Percentiles rank a stretch among this genome's conserved stretches.
phyloP scores from a whole-genome alignment of 1,284 basidiomycete genomes.

The Irpex sp. region DNA sequence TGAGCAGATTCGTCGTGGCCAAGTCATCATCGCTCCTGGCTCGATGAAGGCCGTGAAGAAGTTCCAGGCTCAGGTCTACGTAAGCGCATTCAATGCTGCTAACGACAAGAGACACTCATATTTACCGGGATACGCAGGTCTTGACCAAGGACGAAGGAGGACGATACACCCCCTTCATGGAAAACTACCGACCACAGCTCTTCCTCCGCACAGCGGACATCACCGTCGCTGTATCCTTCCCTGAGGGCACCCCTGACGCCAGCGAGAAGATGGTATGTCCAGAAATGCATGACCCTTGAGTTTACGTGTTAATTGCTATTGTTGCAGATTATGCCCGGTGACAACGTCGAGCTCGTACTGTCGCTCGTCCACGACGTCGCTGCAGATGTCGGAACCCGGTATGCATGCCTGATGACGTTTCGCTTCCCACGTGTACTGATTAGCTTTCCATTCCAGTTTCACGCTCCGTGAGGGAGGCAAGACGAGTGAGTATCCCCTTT shows the following conservation, averaged over 20 bases:
- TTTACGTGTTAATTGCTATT: slow-evolving; percentile 6
- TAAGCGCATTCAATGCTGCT: slow-evolving; percentile 30
- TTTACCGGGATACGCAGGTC: slow-evolving; percentile 40
- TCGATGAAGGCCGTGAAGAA: slow-evolving; percentile 94
- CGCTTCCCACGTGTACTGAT: slow-evolving; percentile 1
- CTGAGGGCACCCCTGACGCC: slow-evolving; percentile 71
- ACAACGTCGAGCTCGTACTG: slow-evolving; percentile 94
- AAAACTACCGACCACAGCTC: slow-evolving; percentile 94
- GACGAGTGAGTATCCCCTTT: slow-evolving; percentile 59
- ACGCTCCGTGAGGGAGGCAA: slow-evolving; percentile 96
- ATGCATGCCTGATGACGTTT: slow-evolving; percentile 18
- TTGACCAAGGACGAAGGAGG: slow-evolving; percentile 98
- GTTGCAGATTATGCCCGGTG: slow-evolving; percentile 94
- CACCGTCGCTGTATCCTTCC: slow-evolving; percentile 84
- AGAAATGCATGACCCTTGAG: not conserved
- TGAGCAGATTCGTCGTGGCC: slow-evolving; percentile 92
- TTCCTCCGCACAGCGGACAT: slow-evolving; percentile 97
- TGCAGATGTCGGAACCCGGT: slow-evolving; percentile 86
- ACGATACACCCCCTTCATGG: slow-evolving; percentile 96
- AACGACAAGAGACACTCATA: not conserved
- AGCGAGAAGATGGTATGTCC: slow-evolving; percentile 73
- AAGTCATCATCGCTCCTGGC: slow-evolving; percentile 86
- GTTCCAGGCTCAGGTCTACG: slow-evolving; percentile 91
- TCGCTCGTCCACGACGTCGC: slow-evolving; percentile 86
- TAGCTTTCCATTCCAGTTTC: slow-evolving; percentile 47